phyloP scores from a whole-genome alignment of 179 eudicot genomes.

The Kewa caespitosa region DNA sequence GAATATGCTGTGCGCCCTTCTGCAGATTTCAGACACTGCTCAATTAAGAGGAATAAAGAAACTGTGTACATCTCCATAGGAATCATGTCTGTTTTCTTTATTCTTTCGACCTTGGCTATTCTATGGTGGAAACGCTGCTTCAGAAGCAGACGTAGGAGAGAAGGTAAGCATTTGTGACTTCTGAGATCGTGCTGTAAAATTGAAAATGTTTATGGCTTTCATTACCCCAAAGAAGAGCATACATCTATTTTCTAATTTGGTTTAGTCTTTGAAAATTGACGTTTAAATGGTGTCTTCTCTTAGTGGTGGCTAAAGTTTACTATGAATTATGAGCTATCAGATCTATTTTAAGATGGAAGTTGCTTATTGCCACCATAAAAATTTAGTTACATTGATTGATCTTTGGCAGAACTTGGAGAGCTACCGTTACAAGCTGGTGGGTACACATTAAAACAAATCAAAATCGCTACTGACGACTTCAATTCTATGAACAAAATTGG shows the following conservation, averaged over 20 bases:
- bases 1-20: neutral
- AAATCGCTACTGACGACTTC: constrained; percentile 66
- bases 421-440: constrained; percentile 35
- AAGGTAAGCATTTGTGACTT: constrained; percentile 21
- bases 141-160: constrained; percentile 24
- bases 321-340: too few species aligned
- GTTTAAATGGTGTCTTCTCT: too few species aligned
- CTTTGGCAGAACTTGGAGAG: constrained; percentile 23
- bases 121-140: constrained; percentile 51
- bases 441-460: constrained; percentile 54
- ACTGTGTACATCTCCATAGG: constrained; percentile 36
- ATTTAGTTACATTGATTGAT: too few species aligned
- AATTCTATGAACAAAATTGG: constrained; percentile 63
- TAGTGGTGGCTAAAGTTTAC: too few species aligned
- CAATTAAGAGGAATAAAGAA: constrained; percentile 28
- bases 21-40: constrained; percentile 46
- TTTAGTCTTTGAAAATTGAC: too few species aligned
- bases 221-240: neutral
- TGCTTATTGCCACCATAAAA: too few species aligned
- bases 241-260: too few species aligned
- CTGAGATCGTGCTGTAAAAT: neutral
- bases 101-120: constrained; percentile 28
- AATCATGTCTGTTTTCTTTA: constrained; percentile 24
- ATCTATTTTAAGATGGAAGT: too few species aligned
- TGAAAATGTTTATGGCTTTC: neutral